A percentile compares a stretch with the other conserved stretches of the same genome.
phyloP scores from a whole-genome alignment of 2,329 filamentous ascomycete species.

The Colletotrichum limetticola region DNA sequence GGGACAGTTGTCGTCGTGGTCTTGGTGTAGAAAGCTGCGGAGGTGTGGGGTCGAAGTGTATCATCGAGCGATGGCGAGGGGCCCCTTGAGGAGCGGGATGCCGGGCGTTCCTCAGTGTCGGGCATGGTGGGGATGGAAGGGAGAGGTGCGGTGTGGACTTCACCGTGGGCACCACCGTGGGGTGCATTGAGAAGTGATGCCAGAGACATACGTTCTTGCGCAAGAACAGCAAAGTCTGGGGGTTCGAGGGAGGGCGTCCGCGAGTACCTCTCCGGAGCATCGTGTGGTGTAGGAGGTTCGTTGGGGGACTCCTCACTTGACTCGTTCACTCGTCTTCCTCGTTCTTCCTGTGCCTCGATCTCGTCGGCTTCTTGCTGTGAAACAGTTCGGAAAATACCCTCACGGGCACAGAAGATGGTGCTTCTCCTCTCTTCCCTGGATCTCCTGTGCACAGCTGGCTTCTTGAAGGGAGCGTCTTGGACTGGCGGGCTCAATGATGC shows the following conservation, averaged over 20 bases:
- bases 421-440: constrained; percentile 56
- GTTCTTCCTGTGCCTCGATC: constrained; percentile 48
- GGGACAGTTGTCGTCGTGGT: constrained; percentile 65
- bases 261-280: constrained; percentile 55
- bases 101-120: constrained; percentile 37
- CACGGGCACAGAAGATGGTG: constrained; percentile 69
- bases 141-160: constrained; percentile 46
- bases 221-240: constrained; percentile 65
- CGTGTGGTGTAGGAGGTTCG: constrained; percentile 46
- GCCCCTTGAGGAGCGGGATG: constrained; percentile 10
- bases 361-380: constrained; percentile 63
- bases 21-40: constrained; percentile 58
- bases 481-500: constrained; percentile 44
- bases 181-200: constrained; percentile 71
- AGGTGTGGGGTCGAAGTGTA: constrained; percentile 55
- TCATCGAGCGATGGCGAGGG: constrained; percentile 13
- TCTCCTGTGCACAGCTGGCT: constrained; percentile 35
- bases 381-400: constrained; percentile 72
- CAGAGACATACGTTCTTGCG: constrained; percentile 66
- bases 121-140: constrained; percentile 55
- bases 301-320: constrained; percentile 33
- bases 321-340: constrained; percentile 35
- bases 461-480: constrained; percentile 33
- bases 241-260: constrained; percentile 72
- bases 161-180: constrained; percentile 47